Base-by-base conservation (phyloP, 805 yeast species). In the Naumovozyma dairenensis region DNA sequence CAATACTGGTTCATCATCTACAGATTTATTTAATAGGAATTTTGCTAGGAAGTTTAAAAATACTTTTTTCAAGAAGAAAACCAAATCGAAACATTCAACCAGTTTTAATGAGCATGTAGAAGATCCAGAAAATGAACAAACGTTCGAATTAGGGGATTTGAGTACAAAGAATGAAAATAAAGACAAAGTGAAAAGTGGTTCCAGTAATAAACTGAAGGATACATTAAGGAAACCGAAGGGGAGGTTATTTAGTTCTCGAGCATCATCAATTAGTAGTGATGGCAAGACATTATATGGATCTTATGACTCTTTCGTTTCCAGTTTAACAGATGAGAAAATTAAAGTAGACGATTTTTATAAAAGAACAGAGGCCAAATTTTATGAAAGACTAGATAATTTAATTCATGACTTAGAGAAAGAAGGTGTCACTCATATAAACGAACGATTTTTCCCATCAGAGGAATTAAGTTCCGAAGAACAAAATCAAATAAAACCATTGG, bases 311-410 rank as follows among this genome's bases (percentile, higher is more conserved):
- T 77, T 77, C 39, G 44, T 74, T 21, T 55, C 61, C 25, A 65
- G 63, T 36, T 57, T 77, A 33, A 44, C 62, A 18, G 54, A 49
- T 10, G 80, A 77, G 45, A 60, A 73, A 37, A 41, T 44, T 15
- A 74, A 72, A 44, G 66, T 77, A 35, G 74, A 72, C 45, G 59
- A 53, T 7, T 77, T 77, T 39, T 77, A 69, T 51, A 54, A 57
- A 28, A 39, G 46, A 17, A 67, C 67, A 34, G 78, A 75, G 46
- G 46, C 57, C 1, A 68, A 66, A 38, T 58, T 74, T 13, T 67
- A 62, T 38, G 46, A 41, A 7, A 69, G 67, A 32, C 71, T 64
- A 46, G 69, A 67, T 29, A 55, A 62, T 19, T 59, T 76, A 35
- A 49, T 69, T 17, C 51, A 59, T 37, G 80, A 75, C 45, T 60